phyloP scores from a whole-genome alignment of 768 basidiomycete species.

The Pleurotus salmoneostramineus region DNA sequence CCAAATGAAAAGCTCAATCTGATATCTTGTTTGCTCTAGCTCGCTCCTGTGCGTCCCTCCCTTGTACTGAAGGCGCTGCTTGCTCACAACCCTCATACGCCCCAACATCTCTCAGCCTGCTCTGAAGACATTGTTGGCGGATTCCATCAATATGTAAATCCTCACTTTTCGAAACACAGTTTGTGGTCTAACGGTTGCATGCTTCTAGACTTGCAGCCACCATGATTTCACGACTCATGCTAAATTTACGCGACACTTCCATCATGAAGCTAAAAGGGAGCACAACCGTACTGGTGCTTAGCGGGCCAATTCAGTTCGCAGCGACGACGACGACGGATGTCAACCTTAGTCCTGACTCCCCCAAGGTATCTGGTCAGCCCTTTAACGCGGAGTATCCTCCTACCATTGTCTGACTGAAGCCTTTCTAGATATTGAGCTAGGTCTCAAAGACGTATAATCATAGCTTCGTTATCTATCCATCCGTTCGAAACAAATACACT shows the following conservation, averaged over 20 bases:
- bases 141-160: conserved; percentile 32
- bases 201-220: conserved; percentile 21
- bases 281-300: too few relatives aligned
- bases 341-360: too few relatives aligned
- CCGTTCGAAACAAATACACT: too few relatives aligned
- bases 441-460: too few relatives aligned
- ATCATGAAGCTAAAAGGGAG: neutral
- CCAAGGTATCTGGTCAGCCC: too few relatives aligned
- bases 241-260: conserved; percentile 35
- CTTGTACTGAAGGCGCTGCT: neutral
- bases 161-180: neutral
- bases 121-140: conserved; percentile 26
- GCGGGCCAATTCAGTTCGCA: neutral
- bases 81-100: neutral
- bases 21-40: conserved; percentile 14
- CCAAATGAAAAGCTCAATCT: neutral
- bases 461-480: too few relatives aligned
- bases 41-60: conserved; percentile 23
- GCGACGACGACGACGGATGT: too few relatives aligned
- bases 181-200: neutral
- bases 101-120: conserved; percentile 19
- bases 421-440: too few relatives aligned
- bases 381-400: too few relatives aligned
- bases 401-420: too few relatives aligned
- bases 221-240: conserved; percentile 35